Base-by-base conservation (phyloP, 176 grass and related monocot species). In the Avena eriantha region DNA sequence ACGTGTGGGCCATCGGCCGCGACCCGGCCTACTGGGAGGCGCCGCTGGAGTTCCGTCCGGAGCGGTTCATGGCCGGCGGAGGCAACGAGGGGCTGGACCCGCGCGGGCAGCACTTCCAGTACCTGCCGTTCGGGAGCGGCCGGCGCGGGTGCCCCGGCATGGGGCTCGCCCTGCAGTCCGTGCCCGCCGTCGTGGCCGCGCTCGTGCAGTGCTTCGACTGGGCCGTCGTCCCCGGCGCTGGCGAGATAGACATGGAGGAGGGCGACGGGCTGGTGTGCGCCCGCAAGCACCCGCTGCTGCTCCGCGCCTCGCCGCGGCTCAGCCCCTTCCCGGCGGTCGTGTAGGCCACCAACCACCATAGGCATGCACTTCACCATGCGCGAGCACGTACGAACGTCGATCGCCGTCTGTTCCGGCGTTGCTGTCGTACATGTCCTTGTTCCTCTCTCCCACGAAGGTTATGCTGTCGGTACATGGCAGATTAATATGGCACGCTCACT, bases 121-220 rank as follows among this genome's bases (percentile, higher is more conserved):
- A 92, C 68, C 84, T 97, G 69, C 94, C 94, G 6, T 97, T 97
- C 48, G 92, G 94, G 29, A 92, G 90, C 18, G 94, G 94, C 0
- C 82, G 92, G 8, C 82, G 92, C 18, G 89, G 80, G 0, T 97
- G 92, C 69, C 95, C 90, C 7, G 95, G 95, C 50, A 78, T 89
- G 78, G 89, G 83, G 1, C 77, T 97, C 0, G 95, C 92, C 2
- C 51, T 92, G 64, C 87, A 90, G 26, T 83, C 91, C 15, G 79
- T 94, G 53, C 92, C 91, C 0, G 83, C 87, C 6, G 79, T 85
- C 12, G 34, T 92, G 6, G 94, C 83, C 0, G 88, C 83, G 7
- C 82, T 94, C 1, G 61, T 97, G 24, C 92, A 94, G 83, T 97
- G 94, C 90, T 97, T 97, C 73, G 50, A 94, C 12, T 97, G 94